Evolutionary conservation across 2,329 filamentous ascomycete genomes (phyloP), one percentile per base, ranked within the genome.

Genomic region (Fusarium tuaranense): DNA sequence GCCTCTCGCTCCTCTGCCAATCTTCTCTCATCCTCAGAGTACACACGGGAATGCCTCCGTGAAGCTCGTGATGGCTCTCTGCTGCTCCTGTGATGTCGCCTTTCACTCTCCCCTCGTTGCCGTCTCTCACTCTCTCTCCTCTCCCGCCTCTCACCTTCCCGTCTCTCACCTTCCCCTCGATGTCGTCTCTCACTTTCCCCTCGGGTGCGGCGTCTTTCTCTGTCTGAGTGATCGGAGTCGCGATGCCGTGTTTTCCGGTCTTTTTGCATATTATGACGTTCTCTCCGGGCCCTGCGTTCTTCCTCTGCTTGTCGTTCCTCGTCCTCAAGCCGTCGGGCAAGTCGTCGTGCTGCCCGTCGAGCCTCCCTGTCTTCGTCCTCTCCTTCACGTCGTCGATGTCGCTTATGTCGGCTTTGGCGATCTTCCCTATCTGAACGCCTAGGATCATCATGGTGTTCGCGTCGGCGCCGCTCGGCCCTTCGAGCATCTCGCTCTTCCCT

Each of bases 1-100:
- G 63, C 48, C 5, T 65, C 63, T 22, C 53, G 39, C 63, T 61
- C 63, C 65, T 67, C 64, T 14, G 64, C 64, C 41, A 53, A 36
- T n/a, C 27, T 46, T 30, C 30, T 65, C 14, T 65, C 65, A 8
- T 67, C 65, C 34, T 67, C 41, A 13, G 55, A 25, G 41, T 22
- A 59, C 9, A 44, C 57, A 18, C 18, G 39, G 16, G 55, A 22
- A 62, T 25, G 18, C 27, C 65, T 67, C 9, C 64, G 55, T 25
- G 64, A 66, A 25, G 57, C 55, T 39, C 64, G 57, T 32, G 55
- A 62, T 25, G 64, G 44, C n/a, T 55, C 58, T 53, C 65, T 62
- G 12, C 41, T 61, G 44, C 44, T 48, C 41, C 32, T 55, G 27
- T 67, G 57, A 27, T 55, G 48, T 46, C 51, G 36, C 27, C 51